Percentiles rank a stretch among this genome's conserved stretches.
Conservation (phyloP, 805 yeast species). For the Saturnispora dispora region DNA sequence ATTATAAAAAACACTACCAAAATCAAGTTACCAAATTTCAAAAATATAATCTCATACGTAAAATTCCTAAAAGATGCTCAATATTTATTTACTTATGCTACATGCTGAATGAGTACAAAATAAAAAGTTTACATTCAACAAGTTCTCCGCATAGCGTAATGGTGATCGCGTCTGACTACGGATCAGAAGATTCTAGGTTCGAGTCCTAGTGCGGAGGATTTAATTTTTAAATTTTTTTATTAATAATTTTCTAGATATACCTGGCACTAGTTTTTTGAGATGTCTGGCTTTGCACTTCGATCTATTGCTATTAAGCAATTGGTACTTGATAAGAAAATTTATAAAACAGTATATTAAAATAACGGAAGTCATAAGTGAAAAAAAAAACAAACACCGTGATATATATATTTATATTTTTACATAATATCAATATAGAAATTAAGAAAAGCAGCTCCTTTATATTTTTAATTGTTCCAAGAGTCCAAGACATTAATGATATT, state of each 20-base stretch:
- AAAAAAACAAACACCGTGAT: not conserved
- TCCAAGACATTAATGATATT: constrained; percentile 17
- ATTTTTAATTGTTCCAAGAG: constrained; percentile 1
- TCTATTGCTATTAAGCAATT: too few relatives aligned
- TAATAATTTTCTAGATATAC: not conserved
- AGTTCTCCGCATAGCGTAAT: constrained; percentile 16
- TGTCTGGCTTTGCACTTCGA: too few relatives aligned
- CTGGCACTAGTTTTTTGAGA: too few relatives aligned
- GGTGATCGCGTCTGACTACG: constrained; percentile 20
- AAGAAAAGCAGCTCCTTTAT: not conserved
- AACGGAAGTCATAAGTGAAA: not conserved
- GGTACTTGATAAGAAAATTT: not conserved
- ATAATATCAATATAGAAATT: not conserved
- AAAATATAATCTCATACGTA: too few relatives aligned
- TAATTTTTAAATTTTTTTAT: not conserved
- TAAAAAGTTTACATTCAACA: not conserved
- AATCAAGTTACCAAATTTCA: too few relatives aligned
- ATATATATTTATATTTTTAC: not conserved
- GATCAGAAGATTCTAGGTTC: constrained; percentile 19
- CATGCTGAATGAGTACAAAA: too few relatives aligned
- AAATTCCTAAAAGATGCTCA: too few relatives aligned
- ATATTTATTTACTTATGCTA: too few relatives aligned
- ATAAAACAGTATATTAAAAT: not conserved
- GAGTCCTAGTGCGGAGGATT: constrained; percentile 18
- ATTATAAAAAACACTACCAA: too few relatives aligned